Conservation (phyloP, 2,329 filamentous ascomycete species). For the Microsporum audouinii region DNA sequence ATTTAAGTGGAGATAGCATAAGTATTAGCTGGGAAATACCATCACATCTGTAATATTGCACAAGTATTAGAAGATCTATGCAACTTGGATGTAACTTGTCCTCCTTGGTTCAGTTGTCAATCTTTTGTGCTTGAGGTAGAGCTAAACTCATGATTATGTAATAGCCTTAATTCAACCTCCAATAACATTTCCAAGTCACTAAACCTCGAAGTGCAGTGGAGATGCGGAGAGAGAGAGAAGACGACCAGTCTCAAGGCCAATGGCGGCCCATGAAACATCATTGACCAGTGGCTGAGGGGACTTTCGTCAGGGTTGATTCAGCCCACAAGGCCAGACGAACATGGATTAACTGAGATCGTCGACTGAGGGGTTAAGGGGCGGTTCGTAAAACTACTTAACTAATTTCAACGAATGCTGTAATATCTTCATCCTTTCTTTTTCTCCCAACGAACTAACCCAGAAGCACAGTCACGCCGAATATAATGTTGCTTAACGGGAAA, state of each 20-base stretch:
- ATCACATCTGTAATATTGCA: neutral
- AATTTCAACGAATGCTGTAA: neutral
- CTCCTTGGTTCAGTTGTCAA: too few relatives aligned
- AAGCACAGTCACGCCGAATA: neutral
- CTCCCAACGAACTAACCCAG: neutral
- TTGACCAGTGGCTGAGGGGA: neutral
- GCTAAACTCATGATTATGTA: neutral
- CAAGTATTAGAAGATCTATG: neutral
- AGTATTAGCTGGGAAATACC: neutral
- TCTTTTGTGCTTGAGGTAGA: neutral
- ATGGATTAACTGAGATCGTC: neutral
- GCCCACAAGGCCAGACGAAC: neutral
- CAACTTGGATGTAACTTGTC: neutral
- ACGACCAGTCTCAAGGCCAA: too few relatives aligned
- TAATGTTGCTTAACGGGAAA: neutral
- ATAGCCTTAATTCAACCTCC: neutral
- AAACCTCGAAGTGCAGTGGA: too few relatives aligned
- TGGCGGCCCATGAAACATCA: too few relatives aligned
- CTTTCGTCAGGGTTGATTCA: neutral
- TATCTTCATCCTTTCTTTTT: neutral
- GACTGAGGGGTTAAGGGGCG: neutral
- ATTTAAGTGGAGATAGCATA: neutral
- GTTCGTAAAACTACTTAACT: neutral
- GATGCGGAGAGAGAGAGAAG: too few relatives aligned
- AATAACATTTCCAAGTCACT: neutral